Evolutionary conservation across 805 yeast genomes (phyloP).

Genomic region (Myxozyma monticola): DNA sequence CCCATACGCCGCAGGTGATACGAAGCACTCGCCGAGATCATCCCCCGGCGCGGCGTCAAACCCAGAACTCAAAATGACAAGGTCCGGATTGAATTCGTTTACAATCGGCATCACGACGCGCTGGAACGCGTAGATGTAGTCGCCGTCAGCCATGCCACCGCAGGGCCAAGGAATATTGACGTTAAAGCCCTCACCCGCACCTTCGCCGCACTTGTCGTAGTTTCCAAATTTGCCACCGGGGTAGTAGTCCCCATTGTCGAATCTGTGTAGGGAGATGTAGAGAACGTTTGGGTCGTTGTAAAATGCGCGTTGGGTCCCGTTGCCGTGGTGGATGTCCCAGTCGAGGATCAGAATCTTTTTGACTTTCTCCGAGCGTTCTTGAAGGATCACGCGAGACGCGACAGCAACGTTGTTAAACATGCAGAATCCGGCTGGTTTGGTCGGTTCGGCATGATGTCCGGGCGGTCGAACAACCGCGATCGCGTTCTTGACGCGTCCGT

Average conservation of each 20-base stretch:
- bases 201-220: slow-evolving; percentile 78
- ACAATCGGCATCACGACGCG: slow-evolving; percentile 85
- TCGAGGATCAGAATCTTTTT: slow-evolving; percentile 80
- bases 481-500: slow-evolving; percentile 86
- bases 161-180: slow-evolving; percentile 93
- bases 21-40: slow-evolving; percentile 93
- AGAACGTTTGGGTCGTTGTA: slow-evolving; percentile 85
- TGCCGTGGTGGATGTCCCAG: slow-evolving; percentile 99
- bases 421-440: slow-evolving; percentile 95
- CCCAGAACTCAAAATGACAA: slow-evolving; percentile 90
- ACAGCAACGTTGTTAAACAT: slow-evolving; percentile 95
- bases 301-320: slow-evolving; percentile 95
- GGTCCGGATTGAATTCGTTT: slow-evolving; percentile 86
- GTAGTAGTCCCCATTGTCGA: slow-evolving; percentile 86
- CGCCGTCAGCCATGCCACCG: slow-evolving; percentile 93
- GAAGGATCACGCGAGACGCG: slow-evolving; percentile 83
- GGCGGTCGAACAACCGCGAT: slow-evolving; percentile 97
- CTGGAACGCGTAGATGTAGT: slow-evolving; percentile 87
- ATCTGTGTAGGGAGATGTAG: slow-evolving; percentile 88
- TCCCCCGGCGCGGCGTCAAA: slow-evolving; percentile 99
- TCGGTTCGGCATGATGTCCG: slow-evolving; percentile 99
- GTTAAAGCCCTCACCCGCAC: slow-evolving; percentile 72
- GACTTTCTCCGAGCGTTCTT: slow-evolving; percentile 83
- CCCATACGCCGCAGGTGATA: slow-evolving; percentile 93
- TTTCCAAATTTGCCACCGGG: slow-evolving; percentile 92